Conservation (phyloP, 208 protist genomes). For the Wallacemonas sp. region DNA sequence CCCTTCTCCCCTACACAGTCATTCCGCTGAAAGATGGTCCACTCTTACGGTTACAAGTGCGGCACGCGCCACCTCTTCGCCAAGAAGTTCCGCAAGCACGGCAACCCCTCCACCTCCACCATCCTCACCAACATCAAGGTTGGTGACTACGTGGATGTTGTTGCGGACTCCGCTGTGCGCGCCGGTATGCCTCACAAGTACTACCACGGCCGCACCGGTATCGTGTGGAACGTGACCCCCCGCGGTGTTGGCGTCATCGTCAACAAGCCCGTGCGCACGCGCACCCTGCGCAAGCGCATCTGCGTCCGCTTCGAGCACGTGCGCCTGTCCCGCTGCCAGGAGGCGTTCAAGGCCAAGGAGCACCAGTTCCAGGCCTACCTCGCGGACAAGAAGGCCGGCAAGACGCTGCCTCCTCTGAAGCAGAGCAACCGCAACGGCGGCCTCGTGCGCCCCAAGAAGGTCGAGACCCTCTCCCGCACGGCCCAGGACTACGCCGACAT, state of each 20-base stretch:
- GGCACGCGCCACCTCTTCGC: constrained; percentile 97
- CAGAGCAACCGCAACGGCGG: constrained; percentile 73
- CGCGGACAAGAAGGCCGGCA: constrained; percentile 81
- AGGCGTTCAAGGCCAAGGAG: constrained; percentile 89
- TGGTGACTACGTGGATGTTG: constrained; percentile 99
- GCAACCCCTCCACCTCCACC: constrained; percentile 90
- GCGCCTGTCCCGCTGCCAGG: constrained; percentile 89
- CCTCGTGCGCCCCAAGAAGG: constrained; percentile 66
- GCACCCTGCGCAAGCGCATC: constrained; percentile 99
- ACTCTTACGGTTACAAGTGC: constrained; percentile 96
- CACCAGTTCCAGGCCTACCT: constrained; percentile 69
- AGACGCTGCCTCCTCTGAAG: constrained; percentile 65
- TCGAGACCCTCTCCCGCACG: constrained; percentile 78
- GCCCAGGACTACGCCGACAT: constrained; percentile 86
- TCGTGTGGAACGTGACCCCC: constrained; percentile 99
- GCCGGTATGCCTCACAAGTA: constrained; percentile 99
- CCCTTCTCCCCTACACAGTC: constrained; percentile 8
- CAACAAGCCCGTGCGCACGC: constrained; percentile 98
- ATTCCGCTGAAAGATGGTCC: constrained; percentile 53
- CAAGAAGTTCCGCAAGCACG: constrained; percentile 95
- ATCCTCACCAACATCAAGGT: constrained; percentile 98
- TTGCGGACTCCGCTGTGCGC: constrained; percentile 97
- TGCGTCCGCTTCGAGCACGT: constrained; percentile 99
- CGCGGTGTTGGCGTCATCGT: constrained; percentile 99
- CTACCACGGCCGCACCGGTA: constrained; percentile 99